A percentile compares a stretch with the other conserved stretches of the same genome.
phyloP scores from a whole-genome alignment of 2,329 filamentous ascomycete species.

The Didymosphaeria variabile region DNA sequence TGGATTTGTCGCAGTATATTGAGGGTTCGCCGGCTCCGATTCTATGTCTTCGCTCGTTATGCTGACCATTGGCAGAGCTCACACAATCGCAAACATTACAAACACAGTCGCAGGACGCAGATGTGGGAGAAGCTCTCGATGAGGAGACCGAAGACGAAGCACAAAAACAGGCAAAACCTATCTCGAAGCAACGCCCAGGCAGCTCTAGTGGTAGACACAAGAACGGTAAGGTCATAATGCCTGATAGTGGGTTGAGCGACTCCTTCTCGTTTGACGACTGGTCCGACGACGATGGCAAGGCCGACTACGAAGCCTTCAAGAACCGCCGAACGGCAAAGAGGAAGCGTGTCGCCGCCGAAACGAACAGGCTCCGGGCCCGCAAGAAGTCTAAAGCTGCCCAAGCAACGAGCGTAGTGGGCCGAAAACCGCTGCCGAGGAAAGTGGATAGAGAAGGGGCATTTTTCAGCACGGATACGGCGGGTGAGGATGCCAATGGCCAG shows the following conservation, averaged over 20 bases:
- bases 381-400: conserved; percentile 57
- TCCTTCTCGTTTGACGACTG: conserved; percentile 33
- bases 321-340: conserved; percentile 65
- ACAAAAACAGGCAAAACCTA: neutral
- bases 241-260: conserved; percentile 1
- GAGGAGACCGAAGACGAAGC: conserved; percentile 25
- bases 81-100: conserved; percentile 38
- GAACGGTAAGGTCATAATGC: neutral
- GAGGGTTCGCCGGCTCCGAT: conserved; percentile 31
- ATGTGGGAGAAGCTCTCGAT: conserved; percentile 6
- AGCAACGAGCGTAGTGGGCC: conserved; percentile 54
- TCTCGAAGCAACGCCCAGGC: neutral
- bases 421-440: conserved; percentile 38
- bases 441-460: conserved; percentile 20
- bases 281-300: conserved; percentile 65
- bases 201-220: conserved; percentile 3
- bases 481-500: conserved; percentile 58
- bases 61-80: conserved; percentile 31
- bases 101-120: conserved; percentile 31
- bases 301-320: conserved; percentile 71
- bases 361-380: conserved; percentile 58
- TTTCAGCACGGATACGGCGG: conserved; percentile 33
- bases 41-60: neutral
- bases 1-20: conserved; percentile 47
- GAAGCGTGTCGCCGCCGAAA: conserved; percentile 60